A percentile compares a stretch with the other conserved stretches of the same genome.
phyloP scores from a whole-genome alignment of 345 rosid species.

The Sonneratia caseolaris region DNA sequence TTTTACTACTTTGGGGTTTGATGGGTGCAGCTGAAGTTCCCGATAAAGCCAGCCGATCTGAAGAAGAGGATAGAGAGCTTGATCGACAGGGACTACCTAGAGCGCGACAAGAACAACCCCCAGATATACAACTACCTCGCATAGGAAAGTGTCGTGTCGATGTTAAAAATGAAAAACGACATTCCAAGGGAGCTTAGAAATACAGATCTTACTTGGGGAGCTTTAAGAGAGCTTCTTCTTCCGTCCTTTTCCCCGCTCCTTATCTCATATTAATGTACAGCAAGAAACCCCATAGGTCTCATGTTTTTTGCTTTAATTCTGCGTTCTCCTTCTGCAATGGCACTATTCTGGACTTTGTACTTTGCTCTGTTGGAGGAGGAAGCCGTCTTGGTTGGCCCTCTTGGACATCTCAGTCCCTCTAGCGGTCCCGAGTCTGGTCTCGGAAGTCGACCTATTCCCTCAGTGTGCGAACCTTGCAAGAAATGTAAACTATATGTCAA shows the following conservation, averaged over 20 bases:
- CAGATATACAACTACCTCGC: conserved; percentile 97
- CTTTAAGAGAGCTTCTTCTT: not conserved
- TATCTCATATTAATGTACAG: not conserved
- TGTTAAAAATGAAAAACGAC: not conserved
- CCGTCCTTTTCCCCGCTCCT: not conserved
- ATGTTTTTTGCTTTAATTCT: no score
- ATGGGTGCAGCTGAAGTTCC: conserved; percentile 72
- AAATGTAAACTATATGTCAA: no score
- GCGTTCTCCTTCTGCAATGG: no score
- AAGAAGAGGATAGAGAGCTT: conserved; percentile 97
- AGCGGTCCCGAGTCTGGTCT: no score
- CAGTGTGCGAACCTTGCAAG: no score
- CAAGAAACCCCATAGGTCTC: not conserved
- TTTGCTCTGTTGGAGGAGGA: no score
- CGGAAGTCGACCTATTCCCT: no score
- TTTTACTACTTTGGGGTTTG: conserved; percentile 5
- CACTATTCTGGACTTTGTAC: no score
- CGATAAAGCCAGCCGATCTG: conserved; percentile 89
- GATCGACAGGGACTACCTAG: conserved; percentile 93
- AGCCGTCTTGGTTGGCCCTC: no score
- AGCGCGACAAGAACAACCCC: conserved; percentile 95
- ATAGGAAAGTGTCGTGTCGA: conserved; percentile 8
- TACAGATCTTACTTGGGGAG: not conserved
- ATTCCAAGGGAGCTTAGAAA: not conserved
- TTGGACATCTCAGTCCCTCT: no score